Percentiles rank a stretch among this genome's conserved stretches.
Conservation (phyloP, 2,329 filamentous ascomycete genomes). For the Fusarium sulawesiense region DNA sequence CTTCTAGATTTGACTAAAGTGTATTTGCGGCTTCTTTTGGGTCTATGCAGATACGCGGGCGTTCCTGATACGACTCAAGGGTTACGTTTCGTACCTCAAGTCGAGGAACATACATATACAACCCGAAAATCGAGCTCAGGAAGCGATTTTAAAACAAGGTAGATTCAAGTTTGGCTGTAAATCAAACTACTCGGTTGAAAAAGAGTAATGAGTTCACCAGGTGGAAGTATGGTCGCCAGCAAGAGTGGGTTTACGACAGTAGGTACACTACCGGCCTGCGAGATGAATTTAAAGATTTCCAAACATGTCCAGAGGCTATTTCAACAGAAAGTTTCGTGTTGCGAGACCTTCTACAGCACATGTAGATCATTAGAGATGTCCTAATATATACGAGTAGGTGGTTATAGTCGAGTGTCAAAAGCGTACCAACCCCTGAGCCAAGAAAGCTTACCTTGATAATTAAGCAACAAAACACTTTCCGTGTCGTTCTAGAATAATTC, state of each 20-base stretch:
- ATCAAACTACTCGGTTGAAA: neutral
- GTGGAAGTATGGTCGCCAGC: neutral
- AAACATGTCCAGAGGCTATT: neutral
- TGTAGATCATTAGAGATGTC: accelerated
- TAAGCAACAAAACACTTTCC: neutral
- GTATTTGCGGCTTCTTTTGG: neutral
- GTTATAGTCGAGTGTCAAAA: neutral
- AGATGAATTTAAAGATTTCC: neutral
- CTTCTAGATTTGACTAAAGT: neutral
- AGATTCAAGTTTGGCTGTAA: neutral
- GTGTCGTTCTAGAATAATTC: neutral
- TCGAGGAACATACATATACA: neutral
- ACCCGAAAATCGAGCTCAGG: neutral
- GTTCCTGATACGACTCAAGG: neutral
- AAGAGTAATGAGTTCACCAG: neutral
- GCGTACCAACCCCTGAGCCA: neutral
- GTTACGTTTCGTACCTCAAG: neutral
- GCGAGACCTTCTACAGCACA: too few species aligned
- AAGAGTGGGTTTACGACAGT: neutral
- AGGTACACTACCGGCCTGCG: too few species aligned
- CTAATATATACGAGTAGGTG: neutral
- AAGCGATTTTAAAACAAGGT: neutral
- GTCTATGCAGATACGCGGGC: neutral
- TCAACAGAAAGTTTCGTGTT: accelerated
- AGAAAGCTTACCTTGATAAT: neutral